phyloP scores from a whole-genome alignment of 2,329 filamentous ascomycete species.

The Amesomyces nigricolor region DNA sequence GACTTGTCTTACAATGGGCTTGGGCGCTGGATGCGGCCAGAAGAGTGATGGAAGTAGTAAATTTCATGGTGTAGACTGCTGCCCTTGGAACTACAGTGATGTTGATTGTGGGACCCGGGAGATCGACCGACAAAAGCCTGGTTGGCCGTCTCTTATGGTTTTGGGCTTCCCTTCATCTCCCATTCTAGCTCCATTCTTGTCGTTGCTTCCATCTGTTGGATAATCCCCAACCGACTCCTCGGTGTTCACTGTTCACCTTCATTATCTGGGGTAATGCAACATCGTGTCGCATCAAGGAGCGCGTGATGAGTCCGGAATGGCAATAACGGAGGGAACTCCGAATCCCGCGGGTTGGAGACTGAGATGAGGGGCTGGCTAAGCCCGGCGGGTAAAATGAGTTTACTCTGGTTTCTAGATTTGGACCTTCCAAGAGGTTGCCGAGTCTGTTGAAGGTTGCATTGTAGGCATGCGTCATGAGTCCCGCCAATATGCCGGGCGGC shows the following conservation, averaged over 20 bases:
- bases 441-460: background rate
- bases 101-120: background rate
- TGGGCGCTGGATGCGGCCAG: slow-evolving; percentile 23
- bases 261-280: background rate
- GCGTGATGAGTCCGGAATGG: background rate
- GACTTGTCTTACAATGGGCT: slow-evolving; percentile 23
- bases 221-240: background rate
- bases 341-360: background rate
- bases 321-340: slow-evolving; percentile 4
- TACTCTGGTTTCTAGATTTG: slow-evolving; percentile 6
- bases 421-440: too few species aligned
- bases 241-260: background rate
- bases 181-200: too few species aligned
- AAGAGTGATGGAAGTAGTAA: slow-evolving; percentile 18
- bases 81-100: background rate
- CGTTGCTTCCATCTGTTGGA: too few species aligned
- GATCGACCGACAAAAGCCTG: background rate
- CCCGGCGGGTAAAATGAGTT: too few species aligned
- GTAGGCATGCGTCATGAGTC: background rate
- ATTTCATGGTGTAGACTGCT: slow-evolving; percentile 23
- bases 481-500: background rate
- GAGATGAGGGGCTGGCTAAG: background rate
- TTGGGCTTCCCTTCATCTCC: too few species aligned
- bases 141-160: too few species aligned
- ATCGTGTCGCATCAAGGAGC: background rate